Conservation (phyloP, 208 protist genomes). For the Herpetomonas samuelpessoai region DNA sequence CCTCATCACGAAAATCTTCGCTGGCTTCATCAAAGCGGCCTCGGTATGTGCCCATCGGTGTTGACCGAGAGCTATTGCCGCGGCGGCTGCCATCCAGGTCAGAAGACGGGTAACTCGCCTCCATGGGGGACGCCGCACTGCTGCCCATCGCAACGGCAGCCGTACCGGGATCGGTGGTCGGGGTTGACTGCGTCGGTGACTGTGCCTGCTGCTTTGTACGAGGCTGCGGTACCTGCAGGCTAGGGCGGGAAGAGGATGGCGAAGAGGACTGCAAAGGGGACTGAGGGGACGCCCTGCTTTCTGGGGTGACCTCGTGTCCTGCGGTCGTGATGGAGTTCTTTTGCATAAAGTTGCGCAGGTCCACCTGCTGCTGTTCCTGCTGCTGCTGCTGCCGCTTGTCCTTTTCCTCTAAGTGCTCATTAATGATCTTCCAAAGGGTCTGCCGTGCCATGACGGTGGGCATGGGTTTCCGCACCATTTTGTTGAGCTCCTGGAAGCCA, state of each 20-base stretch:
- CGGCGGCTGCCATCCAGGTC: conserved; percentile 24
- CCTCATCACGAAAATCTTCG: not conserved
- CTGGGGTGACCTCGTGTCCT: conserved; percentile 18
- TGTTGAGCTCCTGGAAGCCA: not conserved
- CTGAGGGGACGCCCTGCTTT: conserved; percentile 13
- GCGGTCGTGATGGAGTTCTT: conserved; percentile 30
- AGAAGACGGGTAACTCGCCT: conserved; percentile 17
- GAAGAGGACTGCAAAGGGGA: not conserved
- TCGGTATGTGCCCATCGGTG: not conserved
- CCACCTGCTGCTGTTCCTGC: conserved; percentile 6
- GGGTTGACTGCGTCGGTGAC: conserved; percentile 30
- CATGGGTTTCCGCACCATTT: not conserved
- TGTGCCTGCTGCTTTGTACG: conserved; percentile 47
- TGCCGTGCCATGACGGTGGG: not conserved
- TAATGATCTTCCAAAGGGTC: not conserved
- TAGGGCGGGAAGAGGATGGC: conserved; percentile 3
- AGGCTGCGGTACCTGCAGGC: conserved; percentile 61
- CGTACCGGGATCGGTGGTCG: conserved; percentile 1
- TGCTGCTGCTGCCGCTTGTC: not conserved
- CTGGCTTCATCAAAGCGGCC: not conserved
- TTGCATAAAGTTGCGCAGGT: conserved; percentile 28
- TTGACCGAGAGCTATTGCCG: conserved; percentile 11
- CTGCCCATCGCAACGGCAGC: conserved; percentile 6
- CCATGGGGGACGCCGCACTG: conserved; percentile 18
- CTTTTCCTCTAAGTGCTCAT: not conserved